phyloP scores from a whole-genome alignment of 129 eudicot species.

The Artemisia argyi region DNA sequence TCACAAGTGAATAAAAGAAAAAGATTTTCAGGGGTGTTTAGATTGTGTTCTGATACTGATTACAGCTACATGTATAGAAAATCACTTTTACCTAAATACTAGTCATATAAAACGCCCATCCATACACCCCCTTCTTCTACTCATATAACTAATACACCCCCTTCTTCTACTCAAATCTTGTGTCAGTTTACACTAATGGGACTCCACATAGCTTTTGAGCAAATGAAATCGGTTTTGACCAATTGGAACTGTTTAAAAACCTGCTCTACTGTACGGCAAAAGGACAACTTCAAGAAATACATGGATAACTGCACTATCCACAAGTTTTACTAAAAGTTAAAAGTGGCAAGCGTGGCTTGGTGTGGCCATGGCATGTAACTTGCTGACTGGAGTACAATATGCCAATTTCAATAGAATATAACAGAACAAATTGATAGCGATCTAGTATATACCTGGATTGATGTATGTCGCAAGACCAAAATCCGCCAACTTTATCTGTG shows the following conservation, averaged over 20 bases:
- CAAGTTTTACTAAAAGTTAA: neutral
- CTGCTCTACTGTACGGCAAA: neutral
- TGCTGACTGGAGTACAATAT: neutral
- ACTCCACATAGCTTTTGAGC: no score
- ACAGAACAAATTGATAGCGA: neutral
- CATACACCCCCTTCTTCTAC: no score
- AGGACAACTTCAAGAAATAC: neutral
- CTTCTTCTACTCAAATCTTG: no score
- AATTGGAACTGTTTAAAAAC: neutral
- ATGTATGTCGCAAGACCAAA: slow-evolving; percentile 87
- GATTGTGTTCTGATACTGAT: no score
- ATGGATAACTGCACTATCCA: neutral
- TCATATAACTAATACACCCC: no score
- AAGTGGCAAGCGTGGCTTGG: neutral
- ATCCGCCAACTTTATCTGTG: slow-evolving; percentile 79
- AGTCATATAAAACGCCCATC: no score
- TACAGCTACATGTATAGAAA: no score
- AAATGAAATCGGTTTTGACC: neutral
- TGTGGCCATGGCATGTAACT: neutral
- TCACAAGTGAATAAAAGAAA: no score
- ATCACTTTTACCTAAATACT: no score
- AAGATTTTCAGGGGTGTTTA: no score
- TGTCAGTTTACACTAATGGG: no score
- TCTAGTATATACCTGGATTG: slow-evolving; percentile 44
- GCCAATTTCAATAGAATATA: neutral